These are phyloP conservation scores for Bertia moriformis DNA, from an alignment of 2,329 filamentous ascomycete species.

Conservation along the genomic window DNA sequence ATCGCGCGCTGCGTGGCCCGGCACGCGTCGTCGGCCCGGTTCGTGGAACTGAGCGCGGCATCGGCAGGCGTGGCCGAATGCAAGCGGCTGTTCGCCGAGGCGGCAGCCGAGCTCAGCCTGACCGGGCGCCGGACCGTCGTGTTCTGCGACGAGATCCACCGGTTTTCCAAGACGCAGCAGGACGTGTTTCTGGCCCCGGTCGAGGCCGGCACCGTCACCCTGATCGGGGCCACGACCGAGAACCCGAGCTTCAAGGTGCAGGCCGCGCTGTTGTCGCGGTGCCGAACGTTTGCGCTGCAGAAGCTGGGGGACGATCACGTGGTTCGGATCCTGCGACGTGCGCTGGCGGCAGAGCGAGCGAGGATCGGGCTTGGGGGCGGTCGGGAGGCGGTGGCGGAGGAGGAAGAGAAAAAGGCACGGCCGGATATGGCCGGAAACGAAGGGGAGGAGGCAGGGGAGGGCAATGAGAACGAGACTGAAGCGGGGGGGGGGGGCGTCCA, in stretches of 20 bases:
- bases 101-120: slow-evolving; percentile 62
- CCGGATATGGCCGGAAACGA: slow-evolving; percentile 10
- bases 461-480: slow-evolving; percentile 7
- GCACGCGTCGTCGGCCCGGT: slow-evolving; percentile 67
- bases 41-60: slow-evolving; percentile 92
- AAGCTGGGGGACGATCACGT: slow-evolving; percentile 63
- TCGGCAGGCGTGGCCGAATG: slow-evolving; percentile 75
- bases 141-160: slow-evolving; percentile 93
- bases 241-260: slow-evolving; percentile 93
- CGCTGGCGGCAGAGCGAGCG: slow-evolving; percentile 46
- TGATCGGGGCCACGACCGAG: slow-evolving; percentile 92
- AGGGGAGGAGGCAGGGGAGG: too few species aligned
- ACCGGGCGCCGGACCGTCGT: slow-evolving; percentile 87
- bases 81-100: slow-evolving; percentile 82
- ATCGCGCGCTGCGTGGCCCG: slow-evolving; percentile 83
- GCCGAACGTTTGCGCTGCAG: slow-evolving; percentile 74
- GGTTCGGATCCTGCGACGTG: slow-evolving; percentile 59
- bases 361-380: too few species aligned
- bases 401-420: slow-evolving; percentile 1
- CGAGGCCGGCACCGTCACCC: slow-evolving; percentile 74
- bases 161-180: slow-evolving; percentile 83
- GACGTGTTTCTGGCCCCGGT: slow-evolving; percentile 89
- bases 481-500: slow-evolving; percentile 37
- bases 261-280: slow-evolving; percentile 72
- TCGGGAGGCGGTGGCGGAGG: slow-evolving; percentile 10